Evolutionary conservation across 139 green algal genomes (phyloP), one percentile per base, ranked within the genome.

Genomic region (Mychonastes homosphaera): DNA sequence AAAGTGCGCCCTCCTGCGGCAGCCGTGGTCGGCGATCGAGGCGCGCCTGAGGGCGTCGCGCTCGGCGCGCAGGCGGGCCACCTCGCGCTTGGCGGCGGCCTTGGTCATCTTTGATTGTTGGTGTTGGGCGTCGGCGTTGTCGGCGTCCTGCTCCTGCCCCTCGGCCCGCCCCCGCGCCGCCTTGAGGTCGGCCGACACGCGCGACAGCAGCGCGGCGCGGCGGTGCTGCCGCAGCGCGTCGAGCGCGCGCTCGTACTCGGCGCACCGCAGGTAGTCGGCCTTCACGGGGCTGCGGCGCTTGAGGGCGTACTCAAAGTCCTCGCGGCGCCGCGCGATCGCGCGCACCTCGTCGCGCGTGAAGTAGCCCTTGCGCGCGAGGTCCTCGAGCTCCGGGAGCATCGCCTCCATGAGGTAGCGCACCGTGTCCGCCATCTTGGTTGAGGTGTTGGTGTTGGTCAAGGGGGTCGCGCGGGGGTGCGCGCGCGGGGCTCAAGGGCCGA

Each of bases 351-450:
- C 27, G 3, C 71, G 78, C 5, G 55, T 83, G 62, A 97, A 96
- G 59, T 94, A 90, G n/a, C 87, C 80, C 15, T 82, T 77, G 45
- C 79, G 53, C 34, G 92, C 80, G 39, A 94, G 49, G 40, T 91
- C 89, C 65, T 97, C 88, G 70, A 97, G 64, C 82, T 97, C 90
- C 49, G 87, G 89, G 13, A 97, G 65, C 87, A 95, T 96, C 41
- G 84, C 73, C 82, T 97, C 90, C 84, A 97, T 76, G 10, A 94
- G 55, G 53, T 87, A 85, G 7, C 84, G 70, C 51, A 91, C 83
- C 12, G 82, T 82, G 67, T 88, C 79, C 44, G 83, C 83, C 83
- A 90, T 90, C 15, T 41, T 56, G 45, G 23, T 27, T 39, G 50
- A n/a, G n/a, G n/a, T n/a, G n/a, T n/a, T n/a, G n/a, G n/a, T n/a